These are phyloP conservation scores for Detonula confervacea DNA, from an alignment of 352 stramenopile species.

Conservation along the genomic window DNA sequence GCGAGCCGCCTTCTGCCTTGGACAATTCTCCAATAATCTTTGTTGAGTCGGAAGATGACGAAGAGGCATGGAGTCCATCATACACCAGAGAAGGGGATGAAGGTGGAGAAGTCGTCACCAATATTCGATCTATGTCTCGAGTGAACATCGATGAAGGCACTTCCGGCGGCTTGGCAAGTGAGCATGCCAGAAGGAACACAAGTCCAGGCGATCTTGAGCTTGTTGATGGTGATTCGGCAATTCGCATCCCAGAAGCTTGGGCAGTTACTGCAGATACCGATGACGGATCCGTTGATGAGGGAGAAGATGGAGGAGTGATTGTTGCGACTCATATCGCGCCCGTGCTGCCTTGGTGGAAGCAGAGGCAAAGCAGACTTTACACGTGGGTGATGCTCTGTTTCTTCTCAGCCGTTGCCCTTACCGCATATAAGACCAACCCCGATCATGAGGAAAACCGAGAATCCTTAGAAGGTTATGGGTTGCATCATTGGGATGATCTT, in stretches of 20 bases:
- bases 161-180: no score
- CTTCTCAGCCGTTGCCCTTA: constrained; percentile 47
- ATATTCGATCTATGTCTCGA: no score
- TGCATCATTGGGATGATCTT: no score
- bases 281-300: not conserved
- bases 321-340: not conserved
- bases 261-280: not conserved
- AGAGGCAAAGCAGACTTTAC: constrained; percentile 19
- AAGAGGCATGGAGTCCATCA: no score
- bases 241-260: not conserved
- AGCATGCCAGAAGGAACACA: no score
- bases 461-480: constrained; percentile 7
- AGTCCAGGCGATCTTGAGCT: no score
- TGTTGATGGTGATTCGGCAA: not conserved
- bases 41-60: no score
- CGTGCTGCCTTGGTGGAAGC: not conserved
- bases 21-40: no score
- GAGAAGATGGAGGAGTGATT: not conserved
- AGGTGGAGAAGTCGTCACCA: no score
- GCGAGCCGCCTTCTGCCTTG: no score
- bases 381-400: constrained; percentile 51
- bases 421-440: constrained; percentile 49
- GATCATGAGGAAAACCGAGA: constrained; percentile 26
- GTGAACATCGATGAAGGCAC: no score
- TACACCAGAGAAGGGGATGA: no score